Conservation (phyloP, 1,284 basidiomycete genomes). For the Termitomyces sp. region DNA sequence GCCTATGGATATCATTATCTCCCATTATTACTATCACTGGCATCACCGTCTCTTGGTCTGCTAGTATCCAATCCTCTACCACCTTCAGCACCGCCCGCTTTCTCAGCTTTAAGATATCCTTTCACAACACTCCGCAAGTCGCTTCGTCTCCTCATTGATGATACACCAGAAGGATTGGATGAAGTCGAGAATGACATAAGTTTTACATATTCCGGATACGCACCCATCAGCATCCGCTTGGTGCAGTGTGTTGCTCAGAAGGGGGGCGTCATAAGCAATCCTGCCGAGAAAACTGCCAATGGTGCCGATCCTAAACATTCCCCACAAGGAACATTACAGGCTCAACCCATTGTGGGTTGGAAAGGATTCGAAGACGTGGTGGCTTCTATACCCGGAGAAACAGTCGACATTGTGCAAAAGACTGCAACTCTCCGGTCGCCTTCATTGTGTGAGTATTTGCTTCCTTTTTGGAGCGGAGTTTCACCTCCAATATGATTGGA, state of each 20-base stretch:
- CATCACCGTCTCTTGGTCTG: conserved; percentile 66
- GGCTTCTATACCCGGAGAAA: conserved; percentile 76
- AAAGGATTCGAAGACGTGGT: conserved; percentile 93
- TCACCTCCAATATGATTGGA: conserved; percentile 5
- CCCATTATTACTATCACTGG: conserved; percentile 79
- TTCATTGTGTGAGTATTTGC: conserved; percentile 38
- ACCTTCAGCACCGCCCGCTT: conserved; percentile 39
- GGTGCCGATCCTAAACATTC: conserved; percentile 36
- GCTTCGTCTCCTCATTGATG: conserved; percentile 90
- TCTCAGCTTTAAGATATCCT: conserved; percentile 52
- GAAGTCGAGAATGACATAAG: conserved; percentile 90
- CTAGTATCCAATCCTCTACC: conserved; percentile 62
- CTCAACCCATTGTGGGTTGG: conserved; percentile 92
- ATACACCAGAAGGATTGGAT: conserved; percentile 69
- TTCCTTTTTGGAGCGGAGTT: not conserved
- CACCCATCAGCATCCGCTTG: conserved; percentile 86
- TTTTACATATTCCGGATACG: conserved; percentile 96
- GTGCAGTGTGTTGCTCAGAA: conserved; percentile 92
- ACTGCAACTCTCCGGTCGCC: conserved; percentile 29
- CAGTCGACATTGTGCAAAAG: conserved; percentile 75
- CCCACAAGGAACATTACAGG: conserved; percentile 53
- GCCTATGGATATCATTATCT: conserved; percentile 90
- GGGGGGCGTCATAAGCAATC: conserved; percentile 79
- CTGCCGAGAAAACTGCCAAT: conserved; percentile 44
- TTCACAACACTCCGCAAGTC: conserved; percentile 76